Conservation (phyloP, 805 yeast species). For the Myxozyma melibiosi region DNA sequence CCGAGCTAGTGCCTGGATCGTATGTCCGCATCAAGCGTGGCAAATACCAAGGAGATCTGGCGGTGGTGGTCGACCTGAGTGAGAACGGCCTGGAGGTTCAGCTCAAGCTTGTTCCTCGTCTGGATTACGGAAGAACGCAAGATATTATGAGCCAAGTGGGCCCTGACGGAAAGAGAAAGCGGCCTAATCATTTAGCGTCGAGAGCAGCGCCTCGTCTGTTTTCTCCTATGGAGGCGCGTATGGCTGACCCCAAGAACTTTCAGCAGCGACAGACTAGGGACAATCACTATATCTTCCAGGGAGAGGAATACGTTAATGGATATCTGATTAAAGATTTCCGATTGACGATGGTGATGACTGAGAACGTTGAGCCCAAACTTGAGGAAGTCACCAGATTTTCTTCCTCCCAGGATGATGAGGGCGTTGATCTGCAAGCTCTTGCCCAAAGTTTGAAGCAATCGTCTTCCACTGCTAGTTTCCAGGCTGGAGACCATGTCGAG, state of each 20-base stretch:
- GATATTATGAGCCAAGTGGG: conserved; percentile 27
- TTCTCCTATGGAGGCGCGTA: conserved; percentile 84
- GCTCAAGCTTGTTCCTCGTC: conserved; percentile 86
- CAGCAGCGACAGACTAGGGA: conserved; percentile 53
- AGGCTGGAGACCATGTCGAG: conserved; percentile 93
- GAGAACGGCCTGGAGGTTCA: conserved; percentile 96
- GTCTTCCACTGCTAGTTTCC: conserved; percentile 63
- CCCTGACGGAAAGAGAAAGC: conserved; percentile 55
- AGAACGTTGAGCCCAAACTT: conserved; percentile 77
- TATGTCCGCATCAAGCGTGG: conserved; percentile 91
- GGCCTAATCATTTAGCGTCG: conserved; percentile 58
- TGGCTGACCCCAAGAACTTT: conserved; percentile 74
- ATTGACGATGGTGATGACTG: conserved; percentile 76
- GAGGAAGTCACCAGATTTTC: conserved; percentile 81
- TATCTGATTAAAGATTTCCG: conserved; percentile 84
- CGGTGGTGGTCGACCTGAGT: conserved; percentile 86
- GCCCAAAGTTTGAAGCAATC: conserved; percentile 79
- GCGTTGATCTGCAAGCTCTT: conserved; percentile 83
- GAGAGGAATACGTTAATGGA: conserved; percentile 89
- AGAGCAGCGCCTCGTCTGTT: conserved; percentile 87
- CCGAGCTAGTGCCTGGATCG: conserved; percentile 85
- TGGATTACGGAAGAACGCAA: conserved; percentile 75
- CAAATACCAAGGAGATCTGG: conserved; percentile 88
- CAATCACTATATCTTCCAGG: conserved; percentile 67
- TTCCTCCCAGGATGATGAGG: conserved; percentile 67